Conservation (phyloP, 2,329 filamentous ascomycete genomes). For the Alternaria ventricosa region DNA sequence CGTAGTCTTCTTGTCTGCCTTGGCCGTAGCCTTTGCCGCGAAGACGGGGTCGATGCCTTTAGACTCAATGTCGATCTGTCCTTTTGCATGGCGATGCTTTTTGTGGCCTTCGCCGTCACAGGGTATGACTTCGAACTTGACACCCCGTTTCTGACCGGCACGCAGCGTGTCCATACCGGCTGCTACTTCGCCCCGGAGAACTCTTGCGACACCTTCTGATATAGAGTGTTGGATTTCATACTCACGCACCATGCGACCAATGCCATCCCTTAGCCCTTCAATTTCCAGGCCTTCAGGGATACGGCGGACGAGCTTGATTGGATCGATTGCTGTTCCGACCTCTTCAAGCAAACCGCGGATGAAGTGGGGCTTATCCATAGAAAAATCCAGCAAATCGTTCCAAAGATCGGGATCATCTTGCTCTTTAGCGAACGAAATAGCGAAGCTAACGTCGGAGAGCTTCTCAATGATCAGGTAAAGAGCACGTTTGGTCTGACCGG, state of each 20-base stretch:
- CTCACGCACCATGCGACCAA: slow-evolving; percentile 91
- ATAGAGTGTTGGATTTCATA: slow-evolving; percentile 96
- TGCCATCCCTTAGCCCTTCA: slow-evolving; percentile 83
- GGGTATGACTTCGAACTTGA: slow-evolving; percentile 80
- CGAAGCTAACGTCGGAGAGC: slow-evolving; percentile 88
- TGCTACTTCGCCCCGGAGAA: slow-evolving; percentile 86
- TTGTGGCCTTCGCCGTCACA: slow-evolving; percentile 45
- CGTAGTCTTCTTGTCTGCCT: slow-evolving; percentile 31
- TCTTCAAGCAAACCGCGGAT: slow-evolving; percentile 91
- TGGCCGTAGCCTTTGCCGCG: slow-evolving; percentile 27
- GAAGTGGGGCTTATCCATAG: slow-evolving; percentile 96
- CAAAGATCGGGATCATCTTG: slow-evolving; percentile 92
- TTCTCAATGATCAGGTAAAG: slow-evolving; percentile 92
- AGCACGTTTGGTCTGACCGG: slow-evolving; percentile 89
- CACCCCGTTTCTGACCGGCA: slow-evolving; percentile 78
- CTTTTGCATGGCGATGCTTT: slow-evolving; percentile 19
- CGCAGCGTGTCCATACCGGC: slow-evolving; percentile 81
- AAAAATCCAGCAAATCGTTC: slow-evolving; percentile 93
- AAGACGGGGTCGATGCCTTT: slow-evolving; percentile 37
- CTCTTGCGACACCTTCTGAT: slow-evolving; percentile 84
- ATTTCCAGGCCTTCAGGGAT: slow-evolving; percentile 95
- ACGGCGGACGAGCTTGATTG: slow-evolving; percentile 84
- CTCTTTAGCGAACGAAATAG: slow-evolving; percentile 92
- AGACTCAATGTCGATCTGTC: slow-evolving; percentile 35
- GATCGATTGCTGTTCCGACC: slow-evolving; percentile 91